phyloP scores from a whole-genome alignment of 257 asterid species.

The Plantago elongata region DNA sequence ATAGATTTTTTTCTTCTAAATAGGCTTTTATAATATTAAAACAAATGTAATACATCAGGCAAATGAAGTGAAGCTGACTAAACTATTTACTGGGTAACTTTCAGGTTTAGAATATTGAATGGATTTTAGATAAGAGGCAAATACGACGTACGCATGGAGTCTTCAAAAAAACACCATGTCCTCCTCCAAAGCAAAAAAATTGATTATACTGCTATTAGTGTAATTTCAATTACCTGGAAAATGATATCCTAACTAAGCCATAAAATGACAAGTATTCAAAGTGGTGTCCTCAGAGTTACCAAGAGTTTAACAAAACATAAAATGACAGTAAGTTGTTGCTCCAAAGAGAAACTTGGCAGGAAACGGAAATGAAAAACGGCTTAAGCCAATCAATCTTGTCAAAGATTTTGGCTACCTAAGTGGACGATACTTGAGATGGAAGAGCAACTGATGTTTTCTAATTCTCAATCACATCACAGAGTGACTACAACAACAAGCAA shows the following conservation, averaged over 20 bases:
- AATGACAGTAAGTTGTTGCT: neutral
- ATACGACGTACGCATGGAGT: neutral
- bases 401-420: slow-evolving; percentile 1
- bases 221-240: neutral
- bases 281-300: slow-evolving; percentile 1
- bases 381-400: neutral
- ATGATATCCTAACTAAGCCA: neutral
- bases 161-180: neutral
- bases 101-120: neutral
- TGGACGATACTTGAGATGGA: neutral
- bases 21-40: no score
- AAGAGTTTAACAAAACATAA: neutral
- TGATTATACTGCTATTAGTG: neutral
- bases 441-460: neutral
- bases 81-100: no score
- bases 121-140: neutral
- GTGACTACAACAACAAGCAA: neutral
- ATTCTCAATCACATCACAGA: neutral
- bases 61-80: no score
- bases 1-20: no score
- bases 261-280: no score
- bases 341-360: neutral
- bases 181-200: slow-evolving; percentile 8
- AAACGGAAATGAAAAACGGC: neutral
- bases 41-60: no score